Base-by-base conservation (phyloP, 2,329 filamentous ascomycete genomes). In the Diaporthe citri region DNA sequence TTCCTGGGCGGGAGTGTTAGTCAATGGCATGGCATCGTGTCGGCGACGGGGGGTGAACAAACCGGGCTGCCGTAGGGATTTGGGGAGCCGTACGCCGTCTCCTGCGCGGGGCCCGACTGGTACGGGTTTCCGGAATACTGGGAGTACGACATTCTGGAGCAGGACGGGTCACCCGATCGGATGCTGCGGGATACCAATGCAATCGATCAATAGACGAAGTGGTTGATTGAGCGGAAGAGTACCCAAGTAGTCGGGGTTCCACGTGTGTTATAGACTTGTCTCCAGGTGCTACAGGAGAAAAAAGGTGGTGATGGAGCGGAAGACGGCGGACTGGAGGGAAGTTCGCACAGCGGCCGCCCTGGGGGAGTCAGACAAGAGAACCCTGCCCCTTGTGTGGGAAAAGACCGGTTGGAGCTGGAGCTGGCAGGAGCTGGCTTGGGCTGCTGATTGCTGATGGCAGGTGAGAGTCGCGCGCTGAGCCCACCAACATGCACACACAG, bases 1-100 rank as follows among this genome's bases (percentile, higher is more conserved):
- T 72, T 86, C 83, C 80, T 86, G 82, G 59, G 57, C 72, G 64
- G 20, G 7, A 3, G 36, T 39, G 55, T 71, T 20, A 70, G 69
- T 75, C 31, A 56, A 51, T 39, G 52, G 36, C 72, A 82, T 77
- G 57, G 77, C 79, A 71, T 82, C 59, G 55, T 66, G 60, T 28
- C 51, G 31, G 34, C 31, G 36, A 55, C n/a, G 13, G n/a, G 55
- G 57, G 28, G 43, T 64, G n/a, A 67, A 72, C 75, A 39, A 75
- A 76, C 75, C 57, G 57, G 71, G 43, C 48, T 71, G 52, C 51
- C 60, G 36, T 76, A 77, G 66, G 71, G 41, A 73, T 62, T 60
- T 41, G 39, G 20, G 46, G 51, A 34, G 6, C 57, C 51, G 25
- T 76, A 69, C 55, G 73, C 75, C 31, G 52, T 51, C 75, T 75